phyloP scores from a whole-genome alignment of 805 yeast genomes.

The Myxozyma neglecta region DNA sequence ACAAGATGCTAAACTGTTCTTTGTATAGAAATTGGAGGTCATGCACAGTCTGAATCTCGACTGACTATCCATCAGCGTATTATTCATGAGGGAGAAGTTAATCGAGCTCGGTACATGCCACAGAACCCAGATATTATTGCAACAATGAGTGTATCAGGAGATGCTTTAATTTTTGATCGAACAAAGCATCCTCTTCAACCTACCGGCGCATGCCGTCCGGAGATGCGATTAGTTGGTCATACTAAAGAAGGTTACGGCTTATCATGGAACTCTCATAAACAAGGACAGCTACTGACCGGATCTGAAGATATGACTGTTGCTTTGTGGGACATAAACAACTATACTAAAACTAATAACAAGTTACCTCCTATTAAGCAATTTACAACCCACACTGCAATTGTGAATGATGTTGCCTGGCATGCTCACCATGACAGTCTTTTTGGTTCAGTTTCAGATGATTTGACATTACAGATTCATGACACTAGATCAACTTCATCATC shows the following conservation, averaged over 20 bases:
- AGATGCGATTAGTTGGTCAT: slow-evolving; percentile 58
- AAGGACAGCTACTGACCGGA: slow-evolving; percentile 56
- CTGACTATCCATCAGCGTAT: slow-evolving; percentile 51
- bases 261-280: slow-evolving; percentile 57
- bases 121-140: slow-evolving; percentile 50
- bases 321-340: slow-evolving; percentile 57
- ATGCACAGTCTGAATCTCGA: slow-evolving; percentile 42
- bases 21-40: slow-evolving; percentile 36
- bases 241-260: slow-evolving; percentile 66
- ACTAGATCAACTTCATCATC: slow-evolving; percentile 45
- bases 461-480: slow-evolving; percentile 61
- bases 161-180: slow-evolving; percentile 45
- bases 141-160: slow-evolving; percentile 50
- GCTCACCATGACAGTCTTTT: slow-evolving; percentile 47
- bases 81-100: slow-evolving; percentile 67
- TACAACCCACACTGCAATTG: slow-evolving; percentile 55
- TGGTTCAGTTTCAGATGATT: slow-evolving; percentile 73
- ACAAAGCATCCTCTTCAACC: slow-evolving; percentile 70
- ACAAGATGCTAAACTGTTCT: neutral
- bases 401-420: slow-evolving; percentile 69
- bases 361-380: slow-evolving; percentile 51
- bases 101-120: slow-evolving; percentile 58
- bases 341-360: slow-evolving; percentile 31
- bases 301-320: slow-evolving; percentile 68
- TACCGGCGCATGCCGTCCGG: slow-evolving; percentile 47